Conservation (phyloP, 2,329 filamentous ascomycete genomes). For the Malbranchea cinnamomea region DNA sequence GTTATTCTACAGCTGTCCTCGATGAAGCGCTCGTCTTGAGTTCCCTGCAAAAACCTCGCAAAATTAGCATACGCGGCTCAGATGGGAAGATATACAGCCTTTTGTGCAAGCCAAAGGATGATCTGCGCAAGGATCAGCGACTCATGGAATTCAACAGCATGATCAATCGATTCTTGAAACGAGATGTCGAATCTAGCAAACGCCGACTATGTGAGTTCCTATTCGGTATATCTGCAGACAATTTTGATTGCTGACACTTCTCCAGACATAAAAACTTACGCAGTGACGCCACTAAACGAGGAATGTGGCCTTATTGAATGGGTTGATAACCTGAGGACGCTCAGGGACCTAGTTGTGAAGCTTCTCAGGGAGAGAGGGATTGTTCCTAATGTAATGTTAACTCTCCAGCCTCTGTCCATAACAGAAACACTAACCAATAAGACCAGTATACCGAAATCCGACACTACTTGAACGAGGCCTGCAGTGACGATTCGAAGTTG, state of each 20-base stretch:
- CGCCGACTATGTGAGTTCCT: slow-evolving; percentile 52
- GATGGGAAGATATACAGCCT: slow-evolving; percentile 82
- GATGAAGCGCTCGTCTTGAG: slow-evolving; percentile 84
- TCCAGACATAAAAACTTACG: slow-evolving; percentile 77
- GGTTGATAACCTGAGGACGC: slow-evolving; percentile 89
- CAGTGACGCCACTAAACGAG: slow-evolving; percentile 90
- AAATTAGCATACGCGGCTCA: slow-evolving; percentile 73
- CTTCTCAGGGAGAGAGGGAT: slow-evolving; percentile 66
- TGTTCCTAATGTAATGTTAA: slow-evolving; percentile 28
- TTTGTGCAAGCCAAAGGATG: slow-evolving; percentile 94
- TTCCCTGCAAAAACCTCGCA: slow-evolving; percentile 83
- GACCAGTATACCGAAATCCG: slow-evolving; percentile 53
- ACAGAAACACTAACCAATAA: slow-evolving; percentile 9
- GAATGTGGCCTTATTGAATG: slow-evolving; percentile 97
- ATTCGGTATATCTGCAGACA: neutral
- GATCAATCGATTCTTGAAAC: slow-evolving; percentile 89
- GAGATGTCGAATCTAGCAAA: slow-evolving; percentile 78
- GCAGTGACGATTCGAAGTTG: slow-evolving; percentile 46
- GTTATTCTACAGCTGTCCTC: slow-evolving; percentile 40
- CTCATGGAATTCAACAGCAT: slow-evolving; percentile 99
- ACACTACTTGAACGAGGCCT: slow-evolving; percentile 47
- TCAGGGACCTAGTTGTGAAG: slow-evolving; percentile 75
- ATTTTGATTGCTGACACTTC: slow-evolving; percentile 7
- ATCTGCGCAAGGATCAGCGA: slow-evolving; percentile 90
- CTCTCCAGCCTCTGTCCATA: neutral